A percentile compares a stretch with the other conserved stretches of the same genome.
phyloP scores from a whole-genome alignment of 306 rosid genomes.

The Cucumis cinereus region DNA sequence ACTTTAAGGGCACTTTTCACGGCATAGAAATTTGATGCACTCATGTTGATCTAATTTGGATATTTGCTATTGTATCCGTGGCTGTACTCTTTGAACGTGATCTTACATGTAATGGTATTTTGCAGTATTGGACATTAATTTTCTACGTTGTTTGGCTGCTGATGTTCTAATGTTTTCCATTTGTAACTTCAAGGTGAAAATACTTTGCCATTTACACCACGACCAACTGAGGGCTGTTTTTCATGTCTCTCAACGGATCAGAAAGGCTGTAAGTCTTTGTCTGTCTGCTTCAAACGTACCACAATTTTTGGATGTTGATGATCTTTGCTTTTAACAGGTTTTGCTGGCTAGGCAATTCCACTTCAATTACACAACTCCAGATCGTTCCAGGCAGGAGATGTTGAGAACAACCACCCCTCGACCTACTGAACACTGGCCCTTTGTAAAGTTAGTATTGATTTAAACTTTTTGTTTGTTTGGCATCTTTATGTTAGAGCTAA shows the following conservation, averaged over 20 bases:
- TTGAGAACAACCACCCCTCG: constrained; percentile 56
- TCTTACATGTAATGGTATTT: not conserved
- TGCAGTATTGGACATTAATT: not conserved
- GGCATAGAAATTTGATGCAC: not conserved
- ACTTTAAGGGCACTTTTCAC: not conserved
- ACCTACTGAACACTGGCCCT: constrained; percentile 83
- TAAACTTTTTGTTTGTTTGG: not conserved
- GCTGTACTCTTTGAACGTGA: not conserved
- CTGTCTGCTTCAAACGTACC: not conserved
- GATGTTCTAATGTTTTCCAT: constrained; percentile 12
- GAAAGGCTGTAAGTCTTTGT: constrained; percentile 67
- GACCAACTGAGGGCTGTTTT: constrained; percentile 87
- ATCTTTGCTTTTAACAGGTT: constrained; percentile 29
- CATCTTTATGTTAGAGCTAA: not conserved
- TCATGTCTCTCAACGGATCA: constrained; percentile 69
- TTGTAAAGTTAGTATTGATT: constrained; percentile 28
- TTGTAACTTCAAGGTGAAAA: constrained; percentile 46
- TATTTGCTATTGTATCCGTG: not conserved
- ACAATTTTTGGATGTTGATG: not conserved
- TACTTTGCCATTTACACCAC: constrained; percentile 82
- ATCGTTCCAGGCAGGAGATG: constrained; percentile 75
- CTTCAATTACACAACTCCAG: constrained; percentile 90
- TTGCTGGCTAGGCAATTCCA: constrained; percentile 68
- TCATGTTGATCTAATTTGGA: not conserved
- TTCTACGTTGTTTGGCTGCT: not conserved